Percentiles rank a stretch among this genome's conserved stretches.
Conservation (phyloP, 176 grass and related monocot genomes). For the Oryza coarctata region DNA sequence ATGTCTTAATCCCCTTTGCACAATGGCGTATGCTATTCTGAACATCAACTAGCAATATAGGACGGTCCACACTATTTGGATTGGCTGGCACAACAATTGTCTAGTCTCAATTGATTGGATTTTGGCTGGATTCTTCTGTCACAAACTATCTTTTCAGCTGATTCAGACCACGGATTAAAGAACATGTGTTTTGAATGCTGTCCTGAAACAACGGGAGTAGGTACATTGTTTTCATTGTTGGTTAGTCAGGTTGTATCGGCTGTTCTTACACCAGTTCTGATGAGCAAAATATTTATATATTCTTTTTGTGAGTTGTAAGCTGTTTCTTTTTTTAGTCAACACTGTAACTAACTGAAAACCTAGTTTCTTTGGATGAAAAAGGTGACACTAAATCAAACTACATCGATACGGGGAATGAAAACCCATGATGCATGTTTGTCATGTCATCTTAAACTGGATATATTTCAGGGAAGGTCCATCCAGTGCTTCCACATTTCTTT, state of each 20-base stretch:
- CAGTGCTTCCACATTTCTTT: not conserved
- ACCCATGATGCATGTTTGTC: not conserved
- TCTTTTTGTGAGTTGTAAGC: not conserved
- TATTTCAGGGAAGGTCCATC: not conserved
- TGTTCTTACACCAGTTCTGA: not conserved
- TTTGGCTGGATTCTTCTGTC: not conserved
- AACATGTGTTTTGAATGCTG: not conserved
- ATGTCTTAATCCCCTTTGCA: not conserved
- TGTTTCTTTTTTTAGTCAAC: not conserved
- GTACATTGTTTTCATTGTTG: conserved; percentile 11
- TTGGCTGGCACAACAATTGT: not conserved
- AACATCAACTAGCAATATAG: not conserved
- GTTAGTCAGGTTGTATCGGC: not conserved
- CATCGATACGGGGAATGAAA: not conserved
- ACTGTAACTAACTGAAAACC: not conserved
- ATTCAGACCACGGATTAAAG: not conserved
- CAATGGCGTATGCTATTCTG: not conserved
- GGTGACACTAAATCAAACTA: not conserved
- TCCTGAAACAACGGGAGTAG: conserved; percentile 7
- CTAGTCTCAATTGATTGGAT: not conserved
- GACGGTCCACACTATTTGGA: not conserved
- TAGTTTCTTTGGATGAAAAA: not conserved
- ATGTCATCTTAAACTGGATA: not conserved
- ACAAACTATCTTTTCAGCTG: not conserved
- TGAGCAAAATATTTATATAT: not conserved